phyloP scores from a whole-genome alignment of 345 rosid species.

The Salix udensis region DNA sequence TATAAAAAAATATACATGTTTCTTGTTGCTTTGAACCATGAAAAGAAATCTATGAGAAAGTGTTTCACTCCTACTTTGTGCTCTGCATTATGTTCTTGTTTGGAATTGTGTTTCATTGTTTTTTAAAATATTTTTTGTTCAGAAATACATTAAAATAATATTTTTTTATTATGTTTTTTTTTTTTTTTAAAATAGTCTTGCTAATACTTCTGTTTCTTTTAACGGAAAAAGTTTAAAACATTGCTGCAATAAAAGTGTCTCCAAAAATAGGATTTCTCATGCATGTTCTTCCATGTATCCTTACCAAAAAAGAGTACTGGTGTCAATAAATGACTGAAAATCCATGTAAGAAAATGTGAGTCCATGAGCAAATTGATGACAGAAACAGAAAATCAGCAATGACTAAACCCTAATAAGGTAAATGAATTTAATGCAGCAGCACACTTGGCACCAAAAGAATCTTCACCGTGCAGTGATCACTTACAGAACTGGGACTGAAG shows the following conservation, averaged over 20 bases:
- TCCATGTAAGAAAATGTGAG: background rate
- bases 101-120: no score
- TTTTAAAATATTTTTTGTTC: no score
- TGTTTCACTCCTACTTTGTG: no score
- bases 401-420: background rate
- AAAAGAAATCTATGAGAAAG: no score
- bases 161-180: no score
- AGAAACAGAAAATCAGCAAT: background rate
- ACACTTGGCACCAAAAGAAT: conserved; percentile 7
- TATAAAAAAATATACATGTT: no score
- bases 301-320: background rate
- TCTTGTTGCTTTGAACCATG: no score
- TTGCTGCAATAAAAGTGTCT: background rate
- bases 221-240: background rate
- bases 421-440: background rate
- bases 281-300: background rate
- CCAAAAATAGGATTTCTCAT: background rate
- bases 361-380: background rate
- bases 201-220: no score
- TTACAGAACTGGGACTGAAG: background rate
- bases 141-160: no score
- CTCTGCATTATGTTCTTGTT: no score
- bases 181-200: no score
- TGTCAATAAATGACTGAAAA: background rate
- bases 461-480: background rate